Percentiles rank a stretch among this genome's conserved stretches.
These are phyloP conservation scores for Micromonas commoda DNA, from an alignment of 139 green algal species.

Conservation along the genomic window DNA sequence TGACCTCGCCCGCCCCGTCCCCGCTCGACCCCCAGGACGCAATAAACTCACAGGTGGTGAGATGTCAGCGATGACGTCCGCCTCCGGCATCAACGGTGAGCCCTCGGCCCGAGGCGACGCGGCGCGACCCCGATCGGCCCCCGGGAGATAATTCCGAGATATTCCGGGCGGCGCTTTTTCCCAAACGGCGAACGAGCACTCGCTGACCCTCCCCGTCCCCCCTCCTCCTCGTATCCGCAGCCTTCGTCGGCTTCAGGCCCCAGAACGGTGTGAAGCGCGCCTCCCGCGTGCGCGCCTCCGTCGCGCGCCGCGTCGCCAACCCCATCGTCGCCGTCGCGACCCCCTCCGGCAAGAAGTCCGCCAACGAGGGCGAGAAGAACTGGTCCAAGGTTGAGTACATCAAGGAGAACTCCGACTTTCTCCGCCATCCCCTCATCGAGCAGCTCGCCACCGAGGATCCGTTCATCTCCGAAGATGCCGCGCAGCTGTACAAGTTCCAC, in stretches of 20 bases:
- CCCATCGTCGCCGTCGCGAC: conserved; percentile 54
- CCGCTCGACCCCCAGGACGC: neutral
- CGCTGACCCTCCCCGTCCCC: neutral
- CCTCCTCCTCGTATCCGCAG: neutral
- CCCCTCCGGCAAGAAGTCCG: conserved; percentile 61
- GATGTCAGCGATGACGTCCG: neutral
- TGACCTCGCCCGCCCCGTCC: neutral
- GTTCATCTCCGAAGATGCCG: conserved; percentile 76
- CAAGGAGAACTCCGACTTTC: conserved; percentile 93
- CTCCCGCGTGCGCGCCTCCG: neutral
- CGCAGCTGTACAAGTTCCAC: conserved; percentile 99
- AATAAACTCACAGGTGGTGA: neutral
- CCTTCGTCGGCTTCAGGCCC: neutral
- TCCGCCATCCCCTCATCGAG: conserved; percentile 94
- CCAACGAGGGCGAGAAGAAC: conserved; percentile 36
- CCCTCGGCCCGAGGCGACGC: too few species aligned
- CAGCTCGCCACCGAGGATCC: conserved; percentile 76
- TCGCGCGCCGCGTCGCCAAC: conserved; percentile 1
- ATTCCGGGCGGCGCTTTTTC: too few species aligned
- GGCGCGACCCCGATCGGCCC: too few species aligned
- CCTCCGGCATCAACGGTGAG: neutral
- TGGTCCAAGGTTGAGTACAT: conserved; percentile 85
- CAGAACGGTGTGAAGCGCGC: neutral
- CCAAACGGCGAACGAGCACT: neutral
- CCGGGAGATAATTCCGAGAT: too few species aligned